Conservation (phyloP, 1,139 yeast genomes). For the Blastobotrys ciferrii region DNA sequence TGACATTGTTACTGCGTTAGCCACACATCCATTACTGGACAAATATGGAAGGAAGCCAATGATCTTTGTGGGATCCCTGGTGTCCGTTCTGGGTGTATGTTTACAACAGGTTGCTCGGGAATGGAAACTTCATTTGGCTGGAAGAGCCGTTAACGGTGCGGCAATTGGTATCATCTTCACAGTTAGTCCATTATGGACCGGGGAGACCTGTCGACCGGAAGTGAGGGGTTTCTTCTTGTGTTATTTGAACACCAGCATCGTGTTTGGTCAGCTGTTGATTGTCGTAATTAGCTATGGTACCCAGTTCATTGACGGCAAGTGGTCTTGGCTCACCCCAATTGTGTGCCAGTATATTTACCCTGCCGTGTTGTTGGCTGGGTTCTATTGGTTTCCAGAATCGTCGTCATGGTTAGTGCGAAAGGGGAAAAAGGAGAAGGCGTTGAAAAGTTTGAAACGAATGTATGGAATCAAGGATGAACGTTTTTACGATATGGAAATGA, state of each 20-base stretch:
- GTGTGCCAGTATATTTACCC: background rate
- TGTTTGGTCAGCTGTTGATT: background rate
- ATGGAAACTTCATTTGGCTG: slow-evolving; percentile 5
- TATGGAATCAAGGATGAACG: slow-evolving; percentile 3
- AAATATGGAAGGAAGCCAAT: slow-evolving; percentile 4
- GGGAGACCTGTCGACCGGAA: slow-evolving; percentile 5
- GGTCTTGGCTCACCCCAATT: slow-evolving; percentile 1
- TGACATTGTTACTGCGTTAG: slow-evolving; percentile 2
- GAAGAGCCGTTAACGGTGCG: slow-evolving; percentile 2
- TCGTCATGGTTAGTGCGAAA: background rate
- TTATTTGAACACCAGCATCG: slow-evolving; percentile 4
- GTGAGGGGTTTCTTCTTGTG: slow-evolving; percentile 1
- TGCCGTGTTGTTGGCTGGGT: background rate
- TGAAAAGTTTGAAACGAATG: background rate
- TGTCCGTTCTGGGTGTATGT: background rate
- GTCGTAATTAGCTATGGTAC: slow-evolving; percentile 3
- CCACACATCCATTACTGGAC: slow-evolving; percentile 1
- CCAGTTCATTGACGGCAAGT: background rate
- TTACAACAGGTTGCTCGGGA: slow-evolving; percentile 2
- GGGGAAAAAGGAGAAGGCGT: slow-evolving; percentile 1
- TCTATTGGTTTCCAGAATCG: slow-evolving; percentile 6
- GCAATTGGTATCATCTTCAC: slow-evolving; percentile 8
- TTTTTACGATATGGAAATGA: background rate
- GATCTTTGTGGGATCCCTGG: background rate
- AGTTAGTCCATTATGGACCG: slow-evolving; percentile 2